Conservation (phyloP, 352 stramenopile genomes). For the Globisporangium splendens region DNA sequence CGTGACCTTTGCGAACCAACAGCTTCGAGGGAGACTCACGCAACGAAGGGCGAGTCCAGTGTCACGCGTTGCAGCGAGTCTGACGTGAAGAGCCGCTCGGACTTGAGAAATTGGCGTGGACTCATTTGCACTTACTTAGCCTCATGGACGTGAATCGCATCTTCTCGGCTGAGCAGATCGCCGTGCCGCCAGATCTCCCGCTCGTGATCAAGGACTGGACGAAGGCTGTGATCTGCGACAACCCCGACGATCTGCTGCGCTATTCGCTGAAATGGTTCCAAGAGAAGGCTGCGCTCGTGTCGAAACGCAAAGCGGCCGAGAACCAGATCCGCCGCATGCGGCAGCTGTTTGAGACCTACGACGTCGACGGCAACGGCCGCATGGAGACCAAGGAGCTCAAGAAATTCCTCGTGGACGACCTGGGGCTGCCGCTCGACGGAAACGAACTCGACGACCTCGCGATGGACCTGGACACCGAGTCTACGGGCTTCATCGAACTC, state of each 20-base stretch:
- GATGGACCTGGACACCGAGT: conserved; percentile 66
- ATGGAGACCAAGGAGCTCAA: conserved; percentile 76
- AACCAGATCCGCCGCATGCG: conserved; percentile 61
- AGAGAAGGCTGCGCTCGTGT: conserved; percentile 60
- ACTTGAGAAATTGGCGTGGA: too few relatives aligned
- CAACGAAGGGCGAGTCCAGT: not conserved
- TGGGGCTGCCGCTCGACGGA: conserved; percentile 51
- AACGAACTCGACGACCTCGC: conserved; percentile 65
- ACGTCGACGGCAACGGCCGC: conserved; percentile 74
- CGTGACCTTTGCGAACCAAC: not conserved
- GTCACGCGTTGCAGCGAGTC: too few relatives aligned
- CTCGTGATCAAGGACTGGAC: conserved; percentile 89
- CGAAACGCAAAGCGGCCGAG: conserved; percentile 60
- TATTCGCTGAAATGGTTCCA: conserved; percentile 88
- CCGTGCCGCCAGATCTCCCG: conserved; percentile 82
- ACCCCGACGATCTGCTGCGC: conserved; percentile 67
- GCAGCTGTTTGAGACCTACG: conserved; percentile 76
- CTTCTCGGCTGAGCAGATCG: conserved; percentile 91
- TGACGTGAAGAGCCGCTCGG: too few relatives aligned
- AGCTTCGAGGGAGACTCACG: conserved; percentile 6
- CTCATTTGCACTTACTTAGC: too few relatives aligned
- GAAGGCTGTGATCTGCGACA: conserved; percentile 84
- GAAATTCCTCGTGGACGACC: conserved; percentile 62
- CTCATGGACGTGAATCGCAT: conserved; percentile 89
- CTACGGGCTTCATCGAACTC: conserved; percentile 79